Conservation (phyloP, 768 basidiomycete species). For the Gelatoporia subvermispora region DNA sequence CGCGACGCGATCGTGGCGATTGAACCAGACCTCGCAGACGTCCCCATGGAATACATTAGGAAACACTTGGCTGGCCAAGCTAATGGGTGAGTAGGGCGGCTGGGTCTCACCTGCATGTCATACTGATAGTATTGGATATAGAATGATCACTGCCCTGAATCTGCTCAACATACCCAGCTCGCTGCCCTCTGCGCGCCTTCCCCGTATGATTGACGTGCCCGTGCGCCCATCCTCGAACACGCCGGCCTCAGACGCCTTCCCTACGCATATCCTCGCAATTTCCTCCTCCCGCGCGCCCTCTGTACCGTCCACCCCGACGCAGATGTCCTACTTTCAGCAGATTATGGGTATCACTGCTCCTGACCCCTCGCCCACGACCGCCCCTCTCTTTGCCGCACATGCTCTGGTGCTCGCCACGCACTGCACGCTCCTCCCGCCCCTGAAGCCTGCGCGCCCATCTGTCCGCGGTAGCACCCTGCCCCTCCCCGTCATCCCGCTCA, state of each 20-base stretch:
- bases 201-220: conserved; percentile 21
- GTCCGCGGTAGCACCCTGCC: conserved; percentile 27
- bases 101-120: background rate
- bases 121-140: no score
- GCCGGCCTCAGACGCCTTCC: conserved; percentile 15
- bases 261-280: conserved; percentile 32
- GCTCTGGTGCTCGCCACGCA: conserved; percentile 64
- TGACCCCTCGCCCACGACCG: conserved; percentile 18
- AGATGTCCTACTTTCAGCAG: conserved; percentile 19
- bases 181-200: conserved; percentile 23
- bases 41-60: conserved; percentile 66
- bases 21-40: conserved; percentile 47
- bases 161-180: conserved; percentile 21
- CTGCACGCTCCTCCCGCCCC: conserved; percentile 58
- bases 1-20: conserved; percentile 50
- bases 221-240: conserved; percentile 18
- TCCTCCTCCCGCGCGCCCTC: conserved; percentile 28
- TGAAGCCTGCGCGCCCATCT: conserved; percentile 35
- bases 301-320: conserved; percentile 21
- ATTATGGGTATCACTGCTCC: background rate
- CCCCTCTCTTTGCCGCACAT: conserved; percentile 61
- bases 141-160: conserved; percentile 21
- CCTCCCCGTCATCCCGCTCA: conserved; percentile 58
- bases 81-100: conserved; percentile 17
- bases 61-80: conserved; percentile 25